Conservation (phyloP, 2,329 filamentous ascomycete species). For the Claviceps humidiphila region DNA sequence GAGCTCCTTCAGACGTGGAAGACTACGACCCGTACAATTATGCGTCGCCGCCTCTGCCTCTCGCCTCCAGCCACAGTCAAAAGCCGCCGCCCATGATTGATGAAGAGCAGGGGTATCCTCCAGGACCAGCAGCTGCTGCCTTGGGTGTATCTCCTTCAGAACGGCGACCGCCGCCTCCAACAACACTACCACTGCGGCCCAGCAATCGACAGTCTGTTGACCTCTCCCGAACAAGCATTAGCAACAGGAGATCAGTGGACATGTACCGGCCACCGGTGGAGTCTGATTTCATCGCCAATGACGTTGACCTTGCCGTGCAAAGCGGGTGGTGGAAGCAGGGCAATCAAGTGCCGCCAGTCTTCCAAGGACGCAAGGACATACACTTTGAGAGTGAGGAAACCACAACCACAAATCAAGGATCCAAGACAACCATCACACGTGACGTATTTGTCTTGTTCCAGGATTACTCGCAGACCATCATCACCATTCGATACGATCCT, state of each 20-base stretch:
- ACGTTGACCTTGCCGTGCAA: slow-evolving; percentile 63
- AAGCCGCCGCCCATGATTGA: slow-evolving; percentile 28
- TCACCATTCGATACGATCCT: slow-evolving; percentile 68
- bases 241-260: slow-evolving; percentile 56
- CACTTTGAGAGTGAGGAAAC: slow-evolving; percentile 73
- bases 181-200: slow-evolving; percentile 14
- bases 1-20: slow-evolving; percentile 34
- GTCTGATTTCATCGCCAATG: slow-evolving; percentile 73
- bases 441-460: slow-evolving; percentile 81
- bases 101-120: slow-evolving; percentile 29
- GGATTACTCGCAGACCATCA: slow-evolving; percentile 90
- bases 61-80: slow-evolving; percentile 17
- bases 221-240: slow-evolving; percentile 24
- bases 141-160: slow-evolving; percentile 26
- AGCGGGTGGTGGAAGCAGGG: slow-evolving; percentile 82
- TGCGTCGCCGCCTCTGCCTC: slow-evolving; percentile 18
- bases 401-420: slow-evolving; percentile 52
- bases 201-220: slow-evolving; percentile 21
- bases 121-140: slow-evolving; percentile 29
- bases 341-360: slow-evolving; percentile 63
- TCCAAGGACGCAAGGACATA: slow-evolving; percentile 74
- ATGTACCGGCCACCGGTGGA: slow-evolving; percentile 60
- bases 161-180: slow-evolving; percentile 31
- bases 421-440: slow-evolving; percentile 60
- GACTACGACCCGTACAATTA: slow-evolving; percentile 60